Conservation (phyloP, 1,139 yeast species). For the Wickerhamomyces sp. region DNA sequence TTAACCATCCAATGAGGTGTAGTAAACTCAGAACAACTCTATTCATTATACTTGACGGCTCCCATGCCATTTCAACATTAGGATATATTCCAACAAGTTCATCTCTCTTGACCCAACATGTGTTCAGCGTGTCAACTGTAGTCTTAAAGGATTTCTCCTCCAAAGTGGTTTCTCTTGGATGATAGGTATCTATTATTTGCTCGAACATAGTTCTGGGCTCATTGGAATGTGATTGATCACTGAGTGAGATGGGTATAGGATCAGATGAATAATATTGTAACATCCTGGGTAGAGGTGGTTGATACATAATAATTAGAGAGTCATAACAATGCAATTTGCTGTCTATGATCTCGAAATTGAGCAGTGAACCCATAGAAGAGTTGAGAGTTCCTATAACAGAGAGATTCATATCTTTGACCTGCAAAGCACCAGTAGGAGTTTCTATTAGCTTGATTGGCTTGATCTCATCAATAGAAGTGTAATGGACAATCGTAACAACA, state of each 20-base stretch:
- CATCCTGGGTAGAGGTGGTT: slow-evolving; percentile 67
- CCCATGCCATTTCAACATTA: slow-evolving; percentile 13
- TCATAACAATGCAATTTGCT: slow-evolving; percentile 1
- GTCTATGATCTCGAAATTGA: slow-evolving; percentile 5
- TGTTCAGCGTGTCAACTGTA: slow-evolving; percentile 22
- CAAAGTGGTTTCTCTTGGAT: slow-evolving; percentile 6
- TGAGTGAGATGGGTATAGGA: slow-evolving; percentile 67
- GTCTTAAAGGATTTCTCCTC: slow-evolving; percentile 16
- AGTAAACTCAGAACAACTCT: background rate
- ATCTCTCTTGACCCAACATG: slow-evolving; percentile 17
- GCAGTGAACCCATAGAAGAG: background rate
- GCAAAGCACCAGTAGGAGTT: background rate
- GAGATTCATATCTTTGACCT: background rate
- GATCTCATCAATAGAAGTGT: slow-evolving; percentile 2
- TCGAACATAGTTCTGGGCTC: background rate
- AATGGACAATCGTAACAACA: slow-evolving; percentile 25
- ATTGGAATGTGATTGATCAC: slow-evolving; percentile 23
- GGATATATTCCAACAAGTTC: slow-evolving; percentile 13
- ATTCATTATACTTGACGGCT: background rate
- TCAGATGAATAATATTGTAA: slow-evolving; percentile 77
- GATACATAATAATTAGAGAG: slow-evolving; percentile 50
- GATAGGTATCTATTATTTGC: slow-evolving; percentile 24
- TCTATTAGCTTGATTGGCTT: slow-evolving; percentile 1
- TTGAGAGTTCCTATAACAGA: slow-evolving; percentile 4
- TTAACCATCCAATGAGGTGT: background rate